phyloP scores from a whole-genome alignment of 805 yeast genomes.

The Ogataea henricii region DNA sequence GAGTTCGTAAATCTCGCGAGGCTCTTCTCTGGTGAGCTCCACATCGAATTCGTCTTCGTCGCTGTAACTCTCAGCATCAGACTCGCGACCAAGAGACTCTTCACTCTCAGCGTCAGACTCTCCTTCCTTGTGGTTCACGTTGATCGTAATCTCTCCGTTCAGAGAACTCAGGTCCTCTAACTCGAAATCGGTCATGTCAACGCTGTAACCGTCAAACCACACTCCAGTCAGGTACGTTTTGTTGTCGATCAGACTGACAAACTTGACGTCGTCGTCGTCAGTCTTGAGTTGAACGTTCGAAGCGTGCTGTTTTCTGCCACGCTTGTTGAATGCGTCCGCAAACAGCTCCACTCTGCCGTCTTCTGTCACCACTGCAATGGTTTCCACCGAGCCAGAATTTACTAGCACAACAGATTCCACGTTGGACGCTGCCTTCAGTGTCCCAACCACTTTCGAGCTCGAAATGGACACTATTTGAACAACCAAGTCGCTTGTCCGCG shows the following conservation, averaged over 20 bases:
- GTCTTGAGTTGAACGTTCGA: conserved; percentile 20
- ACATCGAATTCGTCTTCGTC: conserved; percentile 18
- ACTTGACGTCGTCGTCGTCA: conserved; percentile 16
- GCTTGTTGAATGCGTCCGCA: conserved; percentile 20
- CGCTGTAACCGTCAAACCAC: conserved; percentile 32
- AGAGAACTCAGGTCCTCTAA: conserved; percentile 33
- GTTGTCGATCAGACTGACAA: conserved; percentile 14
- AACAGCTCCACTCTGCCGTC: conserved; percentile 30
- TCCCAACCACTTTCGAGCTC: conserved; percentile 32
- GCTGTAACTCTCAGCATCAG: conserved; percentile 14
- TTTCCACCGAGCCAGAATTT: conserved; percentile 35
- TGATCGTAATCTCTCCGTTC: conserved; percentile 23
- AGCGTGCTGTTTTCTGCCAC: conserved; percentile 22
- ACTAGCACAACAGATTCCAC: conserved; percentile 33
- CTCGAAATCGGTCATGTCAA: conserved; percentile 34
- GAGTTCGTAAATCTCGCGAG: conserved; percentile 24
- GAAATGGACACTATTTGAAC: conserved; percentile 39
- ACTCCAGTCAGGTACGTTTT: conserved; percentile 19
- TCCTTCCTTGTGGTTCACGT: conserved; percentile 18
- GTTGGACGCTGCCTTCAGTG: conserved; percentile 37
- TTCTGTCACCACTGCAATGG: conserved; percentile 33
- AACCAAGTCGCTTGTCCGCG: conserved; percentile 32
- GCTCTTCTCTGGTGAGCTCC: conserved; percentile 29
- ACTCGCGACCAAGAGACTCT: conserved; percentile 22
- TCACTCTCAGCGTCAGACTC: conserved; percentile 18